phyloP scores from a whole-genome alignment of 306 rosid genomes.

The Arachis stenosperma region DNA sequence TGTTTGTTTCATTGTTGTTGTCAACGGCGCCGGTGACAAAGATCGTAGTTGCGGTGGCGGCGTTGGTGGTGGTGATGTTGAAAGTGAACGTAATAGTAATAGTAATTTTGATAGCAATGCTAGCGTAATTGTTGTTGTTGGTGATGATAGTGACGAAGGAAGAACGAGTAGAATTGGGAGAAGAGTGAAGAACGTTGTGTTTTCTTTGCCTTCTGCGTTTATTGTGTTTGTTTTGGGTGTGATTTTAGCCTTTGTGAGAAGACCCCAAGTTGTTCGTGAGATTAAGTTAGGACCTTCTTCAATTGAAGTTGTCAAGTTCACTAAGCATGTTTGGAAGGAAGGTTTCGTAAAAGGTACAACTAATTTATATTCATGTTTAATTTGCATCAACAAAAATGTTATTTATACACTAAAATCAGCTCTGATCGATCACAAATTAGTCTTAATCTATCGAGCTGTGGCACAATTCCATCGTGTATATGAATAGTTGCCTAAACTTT shows the following conservation, averaged over 20 bases:
- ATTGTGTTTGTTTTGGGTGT: conserved; percentile 61
- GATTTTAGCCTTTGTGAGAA: conserved; percentile 59
- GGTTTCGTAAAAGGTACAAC: conserved; percentile 69
- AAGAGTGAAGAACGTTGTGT: conserved; percentile 45
- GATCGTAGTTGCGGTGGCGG: conserved; percentile 28
- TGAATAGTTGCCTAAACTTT: too few relatives aligned
- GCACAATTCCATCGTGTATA: too few relatives aligned
- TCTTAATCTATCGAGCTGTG: too few relatives aligned
- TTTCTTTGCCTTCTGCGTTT: conserved; percentile 71
- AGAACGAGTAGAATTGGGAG: not conserved
- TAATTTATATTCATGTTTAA: too few relatives aligned
- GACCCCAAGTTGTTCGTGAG: conserved; percentile 56
- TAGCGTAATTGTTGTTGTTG: not conserved
- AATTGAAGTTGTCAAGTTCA: conserved; percentile 51
- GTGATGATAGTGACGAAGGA: not conserved
- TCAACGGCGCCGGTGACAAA: conserved; percentile 70
- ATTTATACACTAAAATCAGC: too few relatives aligned
- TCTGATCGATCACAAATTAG: too few relatives aligned
- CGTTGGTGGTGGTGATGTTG: not conserved
- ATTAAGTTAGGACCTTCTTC: conserved; percentile 71
- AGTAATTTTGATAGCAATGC: too few relatives aligned
- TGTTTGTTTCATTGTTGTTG: conserved; percentile 58
- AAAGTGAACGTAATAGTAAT: not conserved
- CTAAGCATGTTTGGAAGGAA: conserved; percentile 64
- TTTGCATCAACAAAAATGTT: too few relatives aligned